Base-by-base conservation (phyloP, 305 asterid genomes). In the Galium porrigens region DNA sequence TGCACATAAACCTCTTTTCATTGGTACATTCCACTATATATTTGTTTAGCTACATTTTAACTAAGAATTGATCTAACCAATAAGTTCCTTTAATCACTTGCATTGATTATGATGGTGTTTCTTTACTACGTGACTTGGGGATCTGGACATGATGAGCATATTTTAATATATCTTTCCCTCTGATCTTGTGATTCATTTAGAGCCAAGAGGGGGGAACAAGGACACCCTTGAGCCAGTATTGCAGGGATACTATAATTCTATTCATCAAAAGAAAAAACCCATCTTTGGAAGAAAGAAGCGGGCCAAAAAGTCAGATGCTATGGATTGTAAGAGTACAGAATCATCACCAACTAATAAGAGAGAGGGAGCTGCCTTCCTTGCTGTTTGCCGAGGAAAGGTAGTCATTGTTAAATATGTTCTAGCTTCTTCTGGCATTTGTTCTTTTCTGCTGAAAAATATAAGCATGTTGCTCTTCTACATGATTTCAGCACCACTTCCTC, bases 341-440 rank as follows among this genome's bases (percentile, higher is more conserved):
- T 58, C 81, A 67, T 61, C 62, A 34, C 71, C 65, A 72, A 81
- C 62, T 46, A 60, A 72, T 66, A 84, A 73, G 76, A 74, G 67
- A 39, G 80, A 76, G 58, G 99, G 95, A 54, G 97, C 96, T 75
- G 86, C 96, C 74, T 87, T 92, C 76, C 82, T 92, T 70, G 99
- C 99, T 20, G 99, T 89, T 80, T 89, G 99, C 73, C 89, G 99
- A 70, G 99, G 99, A 80, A 89, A 87, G 99, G 99, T 92, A 84
- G 62, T 66, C 66, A 36, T 32, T 33, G 17, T 22, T 48, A 34
- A 48, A 52, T 62, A 53, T 39, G 61, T 64, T 30, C 56, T 27
- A 4, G 18, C 25, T 3, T 67, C 36, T 3, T 53, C 34, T 49
- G 32, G 36, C 37, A 54, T 30, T 54, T 12, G 44, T 36, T 11